phyloP scores from a whole-genome alignment of 1,284 basidiomycete species.

The Exsudoporus floridanus region DNA sequence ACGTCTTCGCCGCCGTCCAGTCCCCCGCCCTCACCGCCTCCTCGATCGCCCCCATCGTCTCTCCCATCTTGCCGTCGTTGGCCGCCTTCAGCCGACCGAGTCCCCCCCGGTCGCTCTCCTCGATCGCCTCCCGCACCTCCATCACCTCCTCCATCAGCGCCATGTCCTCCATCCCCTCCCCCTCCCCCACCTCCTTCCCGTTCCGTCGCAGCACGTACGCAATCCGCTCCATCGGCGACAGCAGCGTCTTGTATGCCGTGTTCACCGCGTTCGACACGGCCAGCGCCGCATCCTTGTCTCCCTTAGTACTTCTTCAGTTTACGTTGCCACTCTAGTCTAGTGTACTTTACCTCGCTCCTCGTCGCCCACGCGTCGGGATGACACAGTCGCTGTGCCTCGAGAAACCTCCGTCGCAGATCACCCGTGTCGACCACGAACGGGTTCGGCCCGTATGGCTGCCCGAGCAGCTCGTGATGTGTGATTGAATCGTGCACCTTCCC shows the following conservation, averaged over 20 bases:
- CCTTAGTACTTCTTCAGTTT: constrained; percentile 39
- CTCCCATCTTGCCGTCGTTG: constrained; percentile 64
- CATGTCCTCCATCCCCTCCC: constrained; percentile 74
- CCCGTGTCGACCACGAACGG: constrained; percentile 60
- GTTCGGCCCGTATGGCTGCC: constrained; percentile 56
- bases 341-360: constrained; percentile 42
- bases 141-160: constrained; percentile 78
- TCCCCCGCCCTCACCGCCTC: constrained; percentile 51
- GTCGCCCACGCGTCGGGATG: constrained; percentile 82
- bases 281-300: constrained; percentile 60
- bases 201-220: constrained; percentile 72
- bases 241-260: constrained; percentile 68
- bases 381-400: constrained; percentile 67
- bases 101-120: constrained; percentile 50
- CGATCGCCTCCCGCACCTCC: constrained; percentile 79
- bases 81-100: constrained; percentile 52
- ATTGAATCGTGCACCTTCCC: constrained; percentile 50
- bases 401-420: constrained; percentile 59
- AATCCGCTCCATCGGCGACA: constrained; percentile 62
- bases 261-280: constrained; percentile 72
- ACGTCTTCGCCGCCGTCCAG: constrained; percentile 57
- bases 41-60: constrained; percentile 49
- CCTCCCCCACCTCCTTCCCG: constrained; percentile 62
- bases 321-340: constrained; percentile 1
- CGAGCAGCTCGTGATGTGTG: constrained; percentile 64